Evolutionary conservation across 768 basidiomycete species (phyloP).

Genomic region (Boletus tylopilopsis): DNA sequence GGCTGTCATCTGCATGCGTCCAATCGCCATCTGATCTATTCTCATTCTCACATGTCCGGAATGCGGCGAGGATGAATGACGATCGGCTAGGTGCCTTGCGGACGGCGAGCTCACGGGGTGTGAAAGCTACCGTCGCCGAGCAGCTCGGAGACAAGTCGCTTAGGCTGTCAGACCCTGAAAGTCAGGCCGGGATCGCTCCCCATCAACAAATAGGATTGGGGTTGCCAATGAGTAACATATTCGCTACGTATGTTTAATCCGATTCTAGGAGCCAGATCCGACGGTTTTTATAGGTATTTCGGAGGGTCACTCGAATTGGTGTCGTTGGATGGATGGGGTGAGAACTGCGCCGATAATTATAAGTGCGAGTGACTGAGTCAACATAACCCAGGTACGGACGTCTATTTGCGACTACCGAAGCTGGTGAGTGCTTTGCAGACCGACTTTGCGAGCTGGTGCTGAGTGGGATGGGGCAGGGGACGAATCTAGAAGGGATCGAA

Average conservation of each 20-base stretch:
- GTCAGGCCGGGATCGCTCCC: slow-evolving; percentile 42
- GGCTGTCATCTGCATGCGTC: slow-evolving; percentile 53
- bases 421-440: slow-evolving; percentile 46
- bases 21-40: slow-evolving; percentile 73
- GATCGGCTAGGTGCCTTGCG: slow-evolving; percentile 67
- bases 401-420: slow-evolving; percentile 76
- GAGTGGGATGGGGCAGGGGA: slow-evolving; percentile 53
- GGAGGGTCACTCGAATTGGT: slow-evolving; percentile 78
- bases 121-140: slow-evolving; percentile 78
- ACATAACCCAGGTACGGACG: slow-evolving; percentile 63
- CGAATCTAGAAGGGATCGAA: slow-evolving; percentile 82
- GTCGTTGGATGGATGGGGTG: slow-evolving; percentile 82
- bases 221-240: slow-evolving; percentile 87
- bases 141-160: slow-evolving; percentile 47
- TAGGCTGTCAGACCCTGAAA: slow-evolving; percentile 35
- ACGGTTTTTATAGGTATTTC: slow-evolving; percentile 55
- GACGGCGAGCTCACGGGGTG: slow-evolving; percentile 55
- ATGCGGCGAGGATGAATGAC: slow-evolving; percentile 63
- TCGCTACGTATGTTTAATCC: slow-evolving; percentile 57
- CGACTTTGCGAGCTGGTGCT: neutral
- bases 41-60: slow-evolving; percentile 85
- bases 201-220: slow-evolving; percentile 78
- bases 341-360: slow-evolving; percentile 20
- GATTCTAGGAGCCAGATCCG: neutral
- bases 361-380: slow-evolving; percentile 1